Conservation (phyloP, 2,329 filamentous ascomycete genomes). For the Tolypocladium endophyticum region DNA sequence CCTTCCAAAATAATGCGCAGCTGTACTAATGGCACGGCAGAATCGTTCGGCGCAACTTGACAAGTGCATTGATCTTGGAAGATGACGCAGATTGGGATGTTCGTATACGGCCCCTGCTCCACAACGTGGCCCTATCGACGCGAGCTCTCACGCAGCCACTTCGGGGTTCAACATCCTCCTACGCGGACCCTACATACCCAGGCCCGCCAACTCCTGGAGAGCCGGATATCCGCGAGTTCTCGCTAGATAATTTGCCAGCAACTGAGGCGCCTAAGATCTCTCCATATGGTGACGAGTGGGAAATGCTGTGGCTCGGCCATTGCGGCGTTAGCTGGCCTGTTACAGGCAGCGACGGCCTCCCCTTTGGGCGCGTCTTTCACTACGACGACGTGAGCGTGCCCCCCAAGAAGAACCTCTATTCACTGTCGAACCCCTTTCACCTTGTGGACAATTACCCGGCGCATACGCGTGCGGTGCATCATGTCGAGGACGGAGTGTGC, state of each 20-base stretch:
- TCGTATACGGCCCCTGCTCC: constrained; percentile 35
- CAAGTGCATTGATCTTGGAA: constrained; percentile 41
- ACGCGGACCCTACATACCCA: constrained; percentile 14
- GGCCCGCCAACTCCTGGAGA: neutral
- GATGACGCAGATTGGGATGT: constrained; percentile 50
- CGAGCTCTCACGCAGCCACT: constrained; percentile 23
- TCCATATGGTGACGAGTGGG: constrained; percentile 40
- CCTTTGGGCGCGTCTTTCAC: constrained; percentile 20
- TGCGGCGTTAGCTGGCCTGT: constrained; percentile 26
- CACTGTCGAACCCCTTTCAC: constrained; percentile 23
- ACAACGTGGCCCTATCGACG: constrained; percentile 24
- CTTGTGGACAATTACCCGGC: constrained; percentile 20
- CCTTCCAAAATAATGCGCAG: too few relatives aligned
- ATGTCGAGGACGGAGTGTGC: constrained; percentile 26
- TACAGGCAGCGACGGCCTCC: constrained; percentile 7
- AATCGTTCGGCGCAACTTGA: constrained; percentile 31
- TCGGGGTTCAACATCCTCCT: constrained; percentile 2
- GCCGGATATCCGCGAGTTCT: constrained; percentile 4
- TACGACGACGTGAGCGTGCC: constrained; percentile 25
- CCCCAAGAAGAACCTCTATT: constrained; percentile 18
- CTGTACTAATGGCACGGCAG: constrained; percentile 6
- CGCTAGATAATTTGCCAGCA: constrained; percentile 8
- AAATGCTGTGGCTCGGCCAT: constrained; percentile 40
- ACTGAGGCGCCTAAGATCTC: constrained; percentile 15
- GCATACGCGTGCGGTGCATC: constrained; percentile 33